These are phyloP conservation scores for Aspergillus nomiae DNA, from an alignment of 2,329 filamentous ascomycete species.

Conservation along the genomic window DNA sequence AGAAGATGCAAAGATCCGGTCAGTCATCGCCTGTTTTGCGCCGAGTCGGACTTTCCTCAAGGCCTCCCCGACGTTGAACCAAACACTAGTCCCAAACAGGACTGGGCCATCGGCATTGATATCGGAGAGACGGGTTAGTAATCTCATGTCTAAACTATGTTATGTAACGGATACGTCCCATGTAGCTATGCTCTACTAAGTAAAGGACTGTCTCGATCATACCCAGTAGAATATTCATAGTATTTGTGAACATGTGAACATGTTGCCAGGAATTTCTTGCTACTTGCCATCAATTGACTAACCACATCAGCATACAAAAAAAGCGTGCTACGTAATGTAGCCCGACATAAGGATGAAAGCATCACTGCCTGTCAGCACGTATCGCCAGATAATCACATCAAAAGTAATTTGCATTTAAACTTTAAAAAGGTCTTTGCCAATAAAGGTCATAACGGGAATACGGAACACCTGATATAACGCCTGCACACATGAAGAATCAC, in stretches of 20 bases:
- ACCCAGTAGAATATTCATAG: neutral
- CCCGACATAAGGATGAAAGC: neutral
- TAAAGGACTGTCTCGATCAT: neutral
- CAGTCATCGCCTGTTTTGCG: conserved; percentile 8
- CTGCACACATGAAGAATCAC: conserved; percentile 22
- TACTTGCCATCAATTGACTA: neutral
- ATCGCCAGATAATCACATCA: neutral
- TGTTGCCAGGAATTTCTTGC: neutral
- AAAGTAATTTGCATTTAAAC: conserved; percentile 15
- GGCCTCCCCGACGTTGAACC: neutral
- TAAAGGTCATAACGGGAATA: conserved; percentile 14
- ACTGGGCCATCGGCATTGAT: conserved; percentile 1
- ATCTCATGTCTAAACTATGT: neutral
- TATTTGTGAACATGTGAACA: neutral
- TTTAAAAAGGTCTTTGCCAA: conserved; percentile 20
- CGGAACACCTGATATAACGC: conserved; percentile 26
- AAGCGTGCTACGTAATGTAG: neutral
- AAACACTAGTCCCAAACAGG: conserved; percentile 1
- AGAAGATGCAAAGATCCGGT: conserved; percentile 10
- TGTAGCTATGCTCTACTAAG: neutral
- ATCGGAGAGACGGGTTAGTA: conserved; percentile 12
- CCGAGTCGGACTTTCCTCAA: conserved; percentile 18
- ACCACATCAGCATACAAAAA: neutral
- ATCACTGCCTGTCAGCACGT: neutral
- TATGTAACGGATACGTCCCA: neutral